A percentile compares a stretch with the other conserved stretches of the same genome.
phyloP scores from a whole-genome alignment of 2,329 filamentous ascomycete genomes.

The Aspergillus tanneri region DNA sequence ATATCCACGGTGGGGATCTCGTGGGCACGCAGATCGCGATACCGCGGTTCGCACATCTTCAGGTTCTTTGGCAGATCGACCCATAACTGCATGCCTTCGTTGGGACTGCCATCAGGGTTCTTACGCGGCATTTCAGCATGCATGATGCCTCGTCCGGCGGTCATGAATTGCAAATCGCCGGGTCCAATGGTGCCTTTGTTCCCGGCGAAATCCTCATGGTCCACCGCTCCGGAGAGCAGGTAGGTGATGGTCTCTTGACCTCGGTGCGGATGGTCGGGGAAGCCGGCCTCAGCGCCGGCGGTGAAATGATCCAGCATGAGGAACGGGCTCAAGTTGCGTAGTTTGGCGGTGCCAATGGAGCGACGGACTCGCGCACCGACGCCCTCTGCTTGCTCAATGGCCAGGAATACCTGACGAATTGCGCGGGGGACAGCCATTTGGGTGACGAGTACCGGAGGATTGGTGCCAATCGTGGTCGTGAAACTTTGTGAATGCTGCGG shows the following conservation, averaged over 20 bases:
- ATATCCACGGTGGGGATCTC: conserved; percentile 77
- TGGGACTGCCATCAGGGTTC: conserved; percentile 71
- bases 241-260: conserved; percentile 92
- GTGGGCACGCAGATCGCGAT: conserved; percentile 74
- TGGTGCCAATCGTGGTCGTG: conserved; percentile 10
- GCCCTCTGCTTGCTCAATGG: conserved; percentile 82
- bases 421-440: conserved; percentile 69
- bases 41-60: conserved; percentile 87
- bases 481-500: conserved; percentile 18
- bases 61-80: conserved; percentile 81
- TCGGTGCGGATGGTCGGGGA: conserved; percentile 81
- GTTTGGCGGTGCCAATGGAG: conserved; percentile 77
- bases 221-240: conserved; percentile 77
- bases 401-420: conserved; percentile 80
- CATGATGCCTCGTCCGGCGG: conserved; percentile 84
- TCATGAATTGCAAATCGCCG: conserved; percentile 98
- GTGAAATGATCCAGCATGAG: conserved; percentile 95
- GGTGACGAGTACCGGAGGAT: conserved; percentile 32
- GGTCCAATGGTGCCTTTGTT: conserved; percentile 78
- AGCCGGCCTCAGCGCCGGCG: conserved; percentile 76
- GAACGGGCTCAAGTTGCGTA: conserved; percentile 88
- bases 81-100: conserved; percentile 91
- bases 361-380: conserved; percentile 83
- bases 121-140: conserved; percentile 92
- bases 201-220: conserved; percentile 90